These are phyloP conservation scores for Fusarium tricinctum DNA, from an alignment of 2,329 filamentous ascomycete genomes.

Conservation along the genomic window DNA sequence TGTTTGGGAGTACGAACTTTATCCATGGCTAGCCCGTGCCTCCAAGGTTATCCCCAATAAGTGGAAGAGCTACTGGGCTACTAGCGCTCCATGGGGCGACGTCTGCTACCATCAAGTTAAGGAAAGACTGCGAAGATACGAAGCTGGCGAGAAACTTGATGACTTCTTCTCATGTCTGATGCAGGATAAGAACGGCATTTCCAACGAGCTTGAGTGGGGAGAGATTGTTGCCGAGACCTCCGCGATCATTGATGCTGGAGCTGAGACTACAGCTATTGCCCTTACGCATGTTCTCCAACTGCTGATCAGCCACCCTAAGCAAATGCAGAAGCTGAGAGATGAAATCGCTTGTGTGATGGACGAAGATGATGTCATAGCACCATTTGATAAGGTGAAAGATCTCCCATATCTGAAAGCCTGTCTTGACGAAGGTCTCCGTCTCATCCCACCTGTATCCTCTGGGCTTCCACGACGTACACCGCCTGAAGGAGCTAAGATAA, in stretches of 20 bases:
- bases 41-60: no score
- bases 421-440: conserved; percentile 62
- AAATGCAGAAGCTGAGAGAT: conserved; percentile 56
- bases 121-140: no score
- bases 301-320: conserved; percentile 60
- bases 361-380: conserved; percentile 58
- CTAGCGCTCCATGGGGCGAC: conserved; percentile 58
- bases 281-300: conserved; percentile 67
- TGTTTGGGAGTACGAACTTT: no score
- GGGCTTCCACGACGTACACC: conserved; percentile 49
- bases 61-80: conserved; percentile 27
- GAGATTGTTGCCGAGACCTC: conserved; percentile 69
- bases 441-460: conserved; percentile 50
- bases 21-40: no score
- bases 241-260: conserved; percentile 68
- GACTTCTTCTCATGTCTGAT: conserved; percentile 72
- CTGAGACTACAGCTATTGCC: conserved; percentile 63
- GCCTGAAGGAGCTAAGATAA: conserved; percentile 49
- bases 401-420: conserved; percentile 66
- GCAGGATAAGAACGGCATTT: conserved; percentile 59
- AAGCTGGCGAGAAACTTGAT: conserved; percentile 64
- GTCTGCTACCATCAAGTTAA: conserved; percentile 55
- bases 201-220: conserved; percentile 64
- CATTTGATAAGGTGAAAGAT: conserved; percentile 65
- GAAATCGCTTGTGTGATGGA: conserved; percentile 63